Base-by-base conservation (phyloP, 176 grass and related monocot species). In the Cenchrus purpureus region DNA sequence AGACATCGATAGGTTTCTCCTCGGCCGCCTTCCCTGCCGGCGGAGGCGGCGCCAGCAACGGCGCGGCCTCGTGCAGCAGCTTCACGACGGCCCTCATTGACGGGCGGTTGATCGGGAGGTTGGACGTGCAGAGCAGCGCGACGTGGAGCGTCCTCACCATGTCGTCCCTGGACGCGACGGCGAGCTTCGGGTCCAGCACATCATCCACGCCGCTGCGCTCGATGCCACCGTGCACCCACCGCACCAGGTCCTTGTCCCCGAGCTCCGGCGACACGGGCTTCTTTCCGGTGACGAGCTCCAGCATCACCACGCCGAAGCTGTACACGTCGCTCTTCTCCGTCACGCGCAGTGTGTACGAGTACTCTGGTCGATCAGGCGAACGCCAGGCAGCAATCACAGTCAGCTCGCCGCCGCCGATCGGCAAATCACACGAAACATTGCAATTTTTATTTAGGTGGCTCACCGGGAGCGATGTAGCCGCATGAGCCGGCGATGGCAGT, bases 381-480 rank as follows among this genome's bases (percentile, higher is more conserved):
- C 80, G 34, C 37, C 4, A 0, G 8, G 45, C 4, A 64, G 51
- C 1, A 62, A 51, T 7, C 45, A 57, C 44, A 40, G 19, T 74
- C 78, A 81, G 59, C 34, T 49, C 22, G 51, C 51, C 51, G 51
- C 51, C 51, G 51, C 4, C 37, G 37, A 40, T 53, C 51, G 51
- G 10, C 48, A 50, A 50, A 50, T 50, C 10, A 50, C 10, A 10
- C 12, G 51, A 15, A 53, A 53, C 51, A 15, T 52, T 15, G 14
- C 51, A 15, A 55, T 14, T 17, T 57, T 19, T 57, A 55, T 7
- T 4, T 65, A 45, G 20, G 25, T 15, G 42, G 42, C 81, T 73
- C 79, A 97, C 94, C 94, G 61, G 94, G 94, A 45, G 94, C 94
- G 15, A 97, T 97, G 77, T 97, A 97, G 65, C 94, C 94, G 20